A percentile compares a stretch with the other conserved stretches of the same genome.
These are phyloP conservation scores for Chlorella sp. DNA, from an alignment of 139 green algal species.

Conservation along the genomic window DNA sequence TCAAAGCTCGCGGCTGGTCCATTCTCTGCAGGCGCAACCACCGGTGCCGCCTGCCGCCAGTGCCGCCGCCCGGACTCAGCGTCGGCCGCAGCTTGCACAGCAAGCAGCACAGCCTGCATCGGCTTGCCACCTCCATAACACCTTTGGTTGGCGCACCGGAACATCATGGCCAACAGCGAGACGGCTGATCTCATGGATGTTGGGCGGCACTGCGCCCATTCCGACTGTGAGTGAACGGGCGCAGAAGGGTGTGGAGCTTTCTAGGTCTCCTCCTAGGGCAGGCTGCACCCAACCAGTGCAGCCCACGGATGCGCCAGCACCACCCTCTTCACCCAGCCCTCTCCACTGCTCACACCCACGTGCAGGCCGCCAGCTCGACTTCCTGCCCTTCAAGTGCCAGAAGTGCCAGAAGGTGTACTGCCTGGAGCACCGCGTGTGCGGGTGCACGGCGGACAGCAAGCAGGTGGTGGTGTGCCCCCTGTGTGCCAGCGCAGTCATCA, in stretches of 20 bases:
- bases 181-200: slow-evolving; percentile 55
- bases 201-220: slow-evolving; percentile 63
- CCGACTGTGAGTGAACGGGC: slow-evolving; percentile 45
- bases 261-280: no score
- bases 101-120: background rate
- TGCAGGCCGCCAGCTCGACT: slow-evolving; percentile 66
- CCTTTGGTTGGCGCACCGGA: no score
- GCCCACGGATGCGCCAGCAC: no score
- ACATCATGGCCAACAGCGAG: slow-evolving; percentile 47
- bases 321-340: background rate
- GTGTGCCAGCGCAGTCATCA: slow-evolving; percentile 62
- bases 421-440: slow-evolving; percentile 68
- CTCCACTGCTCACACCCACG: background rate
- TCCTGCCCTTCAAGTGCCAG: slow-evolving; percentile 80
- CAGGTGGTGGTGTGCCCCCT: slow-evolving; percentile 77
- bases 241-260: background rate
- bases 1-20: no score
- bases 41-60: background rate
- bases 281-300: background rate
- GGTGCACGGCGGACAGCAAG: slow-evolving; percentile 46
- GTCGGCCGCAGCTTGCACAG: background rate
- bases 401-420: slow-evolving; percentile 69
- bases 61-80: background rate
- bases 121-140: no score
- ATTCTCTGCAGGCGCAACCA: background rate